These are phyloP conservation scores for Phytophthora hibernalis DNA, from an alignment of 352 stramenopile genomes.

Conservation along the genomic window DNA sequence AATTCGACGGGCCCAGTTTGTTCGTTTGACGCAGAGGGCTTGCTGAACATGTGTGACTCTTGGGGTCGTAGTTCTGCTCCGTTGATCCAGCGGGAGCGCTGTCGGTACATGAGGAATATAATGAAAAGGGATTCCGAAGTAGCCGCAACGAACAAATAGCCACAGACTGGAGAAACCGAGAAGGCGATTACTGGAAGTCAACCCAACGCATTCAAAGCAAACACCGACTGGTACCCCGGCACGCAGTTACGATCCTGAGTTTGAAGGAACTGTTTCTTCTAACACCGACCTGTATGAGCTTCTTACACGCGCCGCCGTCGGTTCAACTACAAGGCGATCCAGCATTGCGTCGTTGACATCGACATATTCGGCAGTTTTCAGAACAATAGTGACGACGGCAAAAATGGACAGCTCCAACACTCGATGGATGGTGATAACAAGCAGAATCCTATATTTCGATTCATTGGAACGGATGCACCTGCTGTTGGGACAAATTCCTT, in stretches of 20 bases:
- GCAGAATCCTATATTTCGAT: too few relatives aligned
- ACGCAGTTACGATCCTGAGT: not conserved
- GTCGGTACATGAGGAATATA: slow-evolving; percentile 1
- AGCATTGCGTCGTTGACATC: too few relatives aligned
- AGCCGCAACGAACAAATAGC: slow-evolving; percentile 10
- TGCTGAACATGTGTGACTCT: not conserved
- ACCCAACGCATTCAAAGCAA: not conserved
- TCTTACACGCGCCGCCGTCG: too few relatives aligned
- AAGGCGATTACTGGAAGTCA: slow-evolving; percentile 9
- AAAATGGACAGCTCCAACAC: too few relatives aligned
- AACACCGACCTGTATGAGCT: too few relatives aligned
- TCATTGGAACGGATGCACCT: too few relatives aligned
- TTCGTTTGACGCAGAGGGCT: not conserved
- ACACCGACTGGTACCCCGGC: not conserved
- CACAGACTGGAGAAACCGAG: slow-evolving; percentile 13
- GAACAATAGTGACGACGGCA: too few relatives aligned
- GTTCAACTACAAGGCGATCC: too few relatives aligned
- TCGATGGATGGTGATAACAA: too few relatives aligned
- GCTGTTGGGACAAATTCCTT: too few relatives aligned
- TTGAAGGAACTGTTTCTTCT: not conserved
- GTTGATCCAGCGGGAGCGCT: slow-evolving; percentile 6
- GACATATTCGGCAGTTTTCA: too few relatives aligned
- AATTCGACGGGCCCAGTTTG: not conserved
- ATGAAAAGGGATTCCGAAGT: slow-evolving; percentile 6
- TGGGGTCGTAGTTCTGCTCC: slow-evolving; percentile 2